A percentile compares a stretch with the other conserved stretches of the same genome.
phyloP scores from a whole-genome alignment of 805 yeast species.

The Clavispora vitiphila region DNA sequence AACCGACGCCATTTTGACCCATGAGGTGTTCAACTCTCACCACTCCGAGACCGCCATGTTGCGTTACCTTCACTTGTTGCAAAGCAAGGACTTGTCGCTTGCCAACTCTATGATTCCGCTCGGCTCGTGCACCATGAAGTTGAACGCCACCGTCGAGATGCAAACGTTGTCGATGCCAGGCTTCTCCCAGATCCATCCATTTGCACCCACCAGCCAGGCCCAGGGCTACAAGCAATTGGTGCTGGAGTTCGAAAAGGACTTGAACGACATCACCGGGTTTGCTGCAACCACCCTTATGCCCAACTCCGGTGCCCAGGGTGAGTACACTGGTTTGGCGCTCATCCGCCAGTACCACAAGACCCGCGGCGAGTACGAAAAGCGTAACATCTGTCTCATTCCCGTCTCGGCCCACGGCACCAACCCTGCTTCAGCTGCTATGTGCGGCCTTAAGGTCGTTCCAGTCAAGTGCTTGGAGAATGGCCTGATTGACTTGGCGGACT shows the following conservation, averaged over 20 bases:
- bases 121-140: conserved; percentile 97
- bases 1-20: conserved; percentile 56
- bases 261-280: conserved; percentile 90
- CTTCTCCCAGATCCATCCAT: conserved; percentile 84
- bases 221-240: conserved; percentile 76
- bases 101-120: conserved; percentile 97
- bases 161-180: conserved; percentile 93
- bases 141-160: conserved; percentile 95
- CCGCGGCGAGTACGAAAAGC: conserved; percentile 56
- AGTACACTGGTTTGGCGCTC: conserved; percentile 87
- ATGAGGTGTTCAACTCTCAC: conserved; percentile 77
- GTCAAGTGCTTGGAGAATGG: conserved; percentile 85
- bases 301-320: conserved; percentile 98
- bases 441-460: conserved; percentile 89
- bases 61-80: conserved; percentile 81
- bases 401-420: conserved; percentile 98
- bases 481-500: conserved; percentile 75
- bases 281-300: conserved; percentile 91
- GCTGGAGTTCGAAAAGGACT: conserved; percentile 71
- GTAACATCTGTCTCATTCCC: conserved; percentile 90
- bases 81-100: conserved; percentile 80
- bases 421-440: conserved; percentile 98
- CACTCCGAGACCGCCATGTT: conserved; percentile 95
- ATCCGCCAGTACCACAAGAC: conserved; percentile 72
- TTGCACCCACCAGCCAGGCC: conserved; percentile 88